Base-by-base conservation (phyloP, 1,284 basidiomycete species). In the Fomes fomentarius region DNA sequence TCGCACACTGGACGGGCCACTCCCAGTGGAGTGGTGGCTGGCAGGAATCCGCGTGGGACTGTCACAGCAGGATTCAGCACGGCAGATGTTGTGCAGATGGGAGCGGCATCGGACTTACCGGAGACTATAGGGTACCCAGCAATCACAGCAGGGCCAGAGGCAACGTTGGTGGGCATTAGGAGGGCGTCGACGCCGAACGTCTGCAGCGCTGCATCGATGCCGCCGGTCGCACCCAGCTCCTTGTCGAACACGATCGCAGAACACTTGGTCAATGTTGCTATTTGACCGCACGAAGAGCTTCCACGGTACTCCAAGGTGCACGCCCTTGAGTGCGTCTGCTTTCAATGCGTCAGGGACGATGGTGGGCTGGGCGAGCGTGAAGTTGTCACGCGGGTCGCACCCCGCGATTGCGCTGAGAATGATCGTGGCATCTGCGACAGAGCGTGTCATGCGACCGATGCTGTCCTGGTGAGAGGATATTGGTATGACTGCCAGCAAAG, bases 11-110 rank as follows among this genome's bases (percentile, higher is more conserved):
- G 66, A 24, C 54, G 57, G 8, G 71, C 72, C 0, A 67, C 57
- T 0, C 65, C 63, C 9, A 71, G 62, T 0, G 65, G 63, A 5
- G 71, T 68, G 56, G 81, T 76, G 37, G 80, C 74, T 0, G 81
- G 82, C 56, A 78, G 81, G 70, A 86, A 87, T 0, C 83, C 83
- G 0, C 87, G 73, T 3, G 84, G 84, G 14, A 86, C 83, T 45
- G 3, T 12, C 3, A 37, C 15, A 37, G 35, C 7, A 24, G n/a
- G n/a, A n/a, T n/a, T n/a, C n/a, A n/a, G n/a, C n/a, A n/a, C n/a
- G n/a, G n/a, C n/a, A n/a, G n/a, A 21, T n/a, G n/a, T n/a, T n/a
- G n/a, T 28, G 9, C 19, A 8, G 39, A 8, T 40, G 39, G 17
- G n/a, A 33, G 41, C 47, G n/a, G 14, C 8, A 40, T 26, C 9